Percentiles rank a stretch among this genome's conserved stretches.
These are phyloP conservation scores for Wickerhamomyces sp. DNA, from an alignment of 1,139 yeast genomes.

Conservation along the genomic window DNA sequence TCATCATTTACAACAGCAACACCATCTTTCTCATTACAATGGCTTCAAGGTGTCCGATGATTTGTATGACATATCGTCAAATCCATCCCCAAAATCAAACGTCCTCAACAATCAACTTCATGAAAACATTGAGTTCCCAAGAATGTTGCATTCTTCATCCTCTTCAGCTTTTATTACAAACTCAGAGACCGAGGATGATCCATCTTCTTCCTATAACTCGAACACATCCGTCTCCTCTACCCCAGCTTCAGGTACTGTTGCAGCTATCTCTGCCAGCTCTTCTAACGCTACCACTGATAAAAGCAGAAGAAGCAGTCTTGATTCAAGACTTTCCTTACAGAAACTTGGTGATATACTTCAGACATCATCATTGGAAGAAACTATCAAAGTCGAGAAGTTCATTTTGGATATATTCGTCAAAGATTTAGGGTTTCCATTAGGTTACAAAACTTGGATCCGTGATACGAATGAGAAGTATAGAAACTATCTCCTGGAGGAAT, in stretches of 20 bases:
- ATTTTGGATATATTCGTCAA: slow-evolving; percentile 53
- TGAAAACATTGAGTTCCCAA: no score
- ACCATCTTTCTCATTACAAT: no score
- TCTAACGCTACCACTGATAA: not conserved
- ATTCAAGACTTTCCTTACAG: slow-evolving; percentile 53
- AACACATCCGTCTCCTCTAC: slow-evolving; percentile 1
- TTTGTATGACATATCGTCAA: not conserved
- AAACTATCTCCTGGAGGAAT: slow-evolving; percentile 40
- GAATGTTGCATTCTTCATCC: not conserved
- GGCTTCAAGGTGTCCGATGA: not conserved
- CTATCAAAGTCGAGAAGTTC: slow-evolving; percentile 53
- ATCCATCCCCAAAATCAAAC: not conserved
- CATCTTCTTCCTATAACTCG: not conserved
- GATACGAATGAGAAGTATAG: slow-evolving; percentile 59
- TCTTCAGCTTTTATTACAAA: not conserved
- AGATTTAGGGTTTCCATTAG: slow-evolving; percentile 62
- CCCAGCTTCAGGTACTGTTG: not conserved
- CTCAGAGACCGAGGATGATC: not conserved
- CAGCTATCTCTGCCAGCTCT: not conserved
- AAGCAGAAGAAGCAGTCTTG: slow-evolving; percentile 26
- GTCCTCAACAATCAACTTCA: not conserved
- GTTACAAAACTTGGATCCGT: slow-evolving; percentile 76
- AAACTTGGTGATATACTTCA: slow-evolving; percentile 51
- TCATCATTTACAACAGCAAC: no score
- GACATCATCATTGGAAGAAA: slow-evolving; percentile 48